A percentile compares a stretch with the other conserved stretches of the same genome.
These are phyloP conservation scores for Eutypella sp. DNA, from an alignment of 2,329 filamentous ascomycete genomes.

Conservation along the genomic window DNA sequence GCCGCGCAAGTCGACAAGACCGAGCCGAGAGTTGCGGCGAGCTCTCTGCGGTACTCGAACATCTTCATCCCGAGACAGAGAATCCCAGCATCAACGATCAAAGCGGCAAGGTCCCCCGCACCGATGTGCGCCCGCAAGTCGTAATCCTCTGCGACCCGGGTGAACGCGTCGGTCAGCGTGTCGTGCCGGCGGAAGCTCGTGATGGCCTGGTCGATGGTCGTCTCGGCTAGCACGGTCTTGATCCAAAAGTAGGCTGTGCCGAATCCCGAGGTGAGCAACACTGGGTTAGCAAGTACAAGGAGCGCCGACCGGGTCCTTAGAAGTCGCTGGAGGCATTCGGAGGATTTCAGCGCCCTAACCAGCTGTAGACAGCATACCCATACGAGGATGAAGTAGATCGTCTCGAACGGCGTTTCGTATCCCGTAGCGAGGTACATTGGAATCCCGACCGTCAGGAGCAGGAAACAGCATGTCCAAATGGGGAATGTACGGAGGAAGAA, in stretches of 20 bases:
- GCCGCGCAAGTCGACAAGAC: slow-evolving; percentile 21
- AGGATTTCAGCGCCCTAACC: slow-evolving; percentile 19
- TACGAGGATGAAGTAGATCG: slow-evolving; percentile 21
- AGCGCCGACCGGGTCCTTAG: slow-evolving; percentile 12
- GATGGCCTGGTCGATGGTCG: slow-evolving; percentile 14
- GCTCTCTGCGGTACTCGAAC: slow-evolving; percentile 28
- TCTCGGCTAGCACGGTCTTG: slow-evolving; percentile 17
- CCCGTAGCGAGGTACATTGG: slow-evolving; percentile 19
- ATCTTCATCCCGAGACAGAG: slow-evolving; percentile 28
- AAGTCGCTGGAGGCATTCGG: slow-evolving; percentile 9
- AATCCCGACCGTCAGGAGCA: slow-evolving; percentile 20
- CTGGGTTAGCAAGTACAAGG: slow-evolving; percentile 23
- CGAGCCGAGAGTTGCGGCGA: slow-evolving; percentile 21
- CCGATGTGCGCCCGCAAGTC: slow-evolving; percentile 17
- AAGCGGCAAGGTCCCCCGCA: slow-evolving; percentile 23
- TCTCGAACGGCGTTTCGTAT: slow-evolving; percentile 24
- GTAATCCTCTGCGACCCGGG: slow-evolving; percentile 9
- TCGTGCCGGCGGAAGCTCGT: slow-evolving; percentile 19
- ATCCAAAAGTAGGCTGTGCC: slow-evolving; percentile 25
- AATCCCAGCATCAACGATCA: slow-evolving; percentile 27
- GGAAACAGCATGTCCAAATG: slow-evolving; percentile 21
- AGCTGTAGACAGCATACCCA: slow-evolving; percentile 23
- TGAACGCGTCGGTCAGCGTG: slow-evolving; percentile 19
- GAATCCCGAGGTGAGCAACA: slow-evolving; percentile 21
- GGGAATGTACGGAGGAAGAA: slow-evolving; percentile 20